A percentile compares a stretch with the other conserved stretches of the same genome.
Conservation (phyloP, 805 yeast genomes). For the Barnettozyma botsteinii region DNA sequence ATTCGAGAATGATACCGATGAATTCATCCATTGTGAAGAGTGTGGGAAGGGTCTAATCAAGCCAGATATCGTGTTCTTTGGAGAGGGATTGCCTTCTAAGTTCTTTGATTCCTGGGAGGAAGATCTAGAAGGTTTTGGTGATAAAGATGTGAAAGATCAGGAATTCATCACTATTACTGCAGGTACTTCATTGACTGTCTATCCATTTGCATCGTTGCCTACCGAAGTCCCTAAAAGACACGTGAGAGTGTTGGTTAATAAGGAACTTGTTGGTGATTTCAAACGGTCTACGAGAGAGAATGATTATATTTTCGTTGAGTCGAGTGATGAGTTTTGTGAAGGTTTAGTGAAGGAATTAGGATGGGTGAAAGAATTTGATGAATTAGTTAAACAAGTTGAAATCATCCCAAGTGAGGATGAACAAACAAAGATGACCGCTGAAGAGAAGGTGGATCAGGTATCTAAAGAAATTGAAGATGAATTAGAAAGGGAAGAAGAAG, state of each 20-base stretch:
- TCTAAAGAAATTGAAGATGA: slow-evolving; percentile 24
- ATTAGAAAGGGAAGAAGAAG: slow-evolving; percentile 12
- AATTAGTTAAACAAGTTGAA: slow-evolving; percentile 29
- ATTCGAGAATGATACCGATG: slow-evolving; percentile 3
- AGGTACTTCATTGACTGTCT: slow-evolving; percentile 86
- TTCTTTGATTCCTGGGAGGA: slow-evolving; percentile 68
- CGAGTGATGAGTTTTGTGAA: slow-evolving; percentile 62
- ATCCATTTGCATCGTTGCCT: slow-evolving; percentile 86
- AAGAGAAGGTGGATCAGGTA: slow-evolving; percentile 25
- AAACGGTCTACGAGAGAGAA: slow-evolving; percentile 42
- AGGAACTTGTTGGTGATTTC: slow-evolving; percentile 75
- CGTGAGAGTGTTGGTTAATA: slow-evolving; percentile 63
- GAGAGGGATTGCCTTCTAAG: slow-evolving; percentile 71
- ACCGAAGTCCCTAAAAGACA: slow-evolving; percentile 46
- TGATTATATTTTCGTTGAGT: slow-evolving; percentile 57
- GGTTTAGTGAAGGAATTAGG: slow-evolving; percentile 49
- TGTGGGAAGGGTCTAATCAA: slow-evolving; percentile 71
- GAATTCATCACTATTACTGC: slow-evolving; percentile 77
- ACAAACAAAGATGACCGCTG: slow-evolving; percentile 6
- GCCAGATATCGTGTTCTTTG: slow-evolving; percentile 93
- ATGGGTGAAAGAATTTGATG: slow-evolving; percentile 54
- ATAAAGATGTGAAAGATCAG: slow-evolving; percentile 27
- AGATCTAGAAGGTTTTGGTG: slow-evolving; percentile 29
- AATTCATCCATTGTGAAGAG: slow-evolving; percentile 42
- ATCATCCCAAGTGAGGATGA: slow-evolving; percentile 25